Evolutionary conservation across 495 filamentous ascomycete genomes (phyloP), one percentile per base, ranked within the genome.

Genomic region (Penicillium coffeae): DNA sequence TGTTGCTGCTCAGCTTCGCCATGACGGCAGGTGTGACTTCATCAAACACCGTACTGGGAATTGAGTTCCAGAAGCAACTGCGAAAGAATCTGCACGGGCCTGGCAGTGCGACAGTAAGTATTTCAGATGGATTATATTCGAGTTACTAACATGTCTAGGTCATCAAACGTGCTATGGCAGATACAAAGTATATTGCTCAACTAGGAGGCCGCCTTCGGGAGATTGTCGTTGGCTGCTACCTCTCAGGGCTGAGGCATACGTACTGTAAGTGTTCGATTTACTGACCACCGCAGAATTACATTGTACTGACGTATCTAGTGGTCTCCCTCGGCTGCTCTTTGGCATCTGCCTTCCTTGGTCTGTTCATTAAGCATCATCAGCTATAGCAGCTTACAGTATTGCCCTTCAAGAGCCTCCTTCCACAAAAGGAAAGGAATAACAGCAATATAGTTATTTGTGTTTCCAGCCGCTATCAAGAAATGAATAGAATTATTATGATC

Each of bases 11-110:
- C 18, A 77, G 72, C 14, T 65, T 83, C 30, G 74, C 73, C 21
- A 65, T 77, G 51, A 80, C 76, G 0, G 59, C 78, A 0, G 79
- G 80, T 12, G 63, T 82, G 5, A 75, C 80, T 0, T 48, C 62
- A 2, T 70, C 66, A 2, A 82, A 77, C 48, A 66, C 76, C 0
- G 69, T 77, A 20, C 59, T 53, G 22, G 64, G 63, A 0, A 38
- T 53, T 14, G 64, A 60, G 16, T 74, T 74, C 38, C 52, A 63
- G 43, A 47, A 45, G 3, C 56, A 69, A 32, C 39, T 74, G 10
- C 42, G 59, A 22, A 41, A 40, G 1, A 58, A 61, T n/a, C 38
- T 74, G 1, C 58, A 51, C 14, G 67, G 64, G 0, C 54, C 58
- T 3, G 67, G 51, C 0, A 56, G 63, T 2, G 47, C 58, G 14